phyloP scores from a whole-genome alignment of 192 early-diverging fungal genomes.

The Spizellomyces punctatus region DNA sequence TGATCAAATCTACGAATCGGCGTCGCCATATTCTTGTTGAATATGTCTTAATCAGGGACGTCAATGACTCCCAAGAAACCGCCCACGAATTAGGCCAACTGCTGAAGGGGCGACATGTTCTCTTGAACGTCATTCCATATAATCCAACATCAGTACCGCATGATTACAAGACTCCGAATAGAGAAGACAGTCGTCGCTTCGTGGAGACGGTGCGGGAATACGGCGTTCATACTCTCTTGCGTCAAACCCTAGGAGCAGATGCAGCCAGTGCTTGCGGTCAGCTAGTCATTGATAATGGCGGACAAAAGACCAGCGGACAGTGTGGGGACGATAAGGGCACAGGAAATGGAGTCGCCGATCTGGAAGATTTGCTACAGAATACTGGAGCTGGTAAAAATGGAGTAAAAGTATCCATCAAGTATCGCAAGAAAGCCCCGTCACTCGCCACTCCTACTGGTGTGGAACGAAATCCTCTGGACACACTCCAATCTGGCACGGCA shows the following conservation, averaged over 20 bases:
- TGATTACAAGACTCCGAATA: conserved; percentile 49
- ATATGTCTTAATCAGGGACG: conserved; percentile 53
- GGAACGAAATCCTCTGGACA: too few species aligned
- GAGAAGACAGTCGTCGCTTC: conserved; percentile 28
- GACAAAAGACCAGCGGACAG: conserved; percentile 9
- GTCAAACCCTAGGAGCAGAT: conserved; percentile 59
- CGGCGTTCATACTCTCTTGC: conserved; percentile 45
- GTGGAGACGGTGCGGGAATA: conserved; percentile 45
- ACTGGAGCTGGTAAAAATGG: neutral
- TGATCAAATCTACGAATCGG: conserved; percentile 19
- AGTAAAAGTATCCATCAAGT: too few species aligned
- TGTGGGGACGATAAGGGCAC: conserved; percentile 3
- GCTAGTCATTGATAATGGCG: conserved; percentile 48
- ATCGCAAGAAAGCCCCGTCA: too few species aligned
- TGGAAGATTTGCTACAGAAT: conserved; percentile 32
- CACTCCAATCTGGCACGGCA: too few species aligned
- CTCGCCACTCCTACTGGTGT: too few species aligned
- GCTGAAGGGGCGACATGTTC: conserved; percentile 40
- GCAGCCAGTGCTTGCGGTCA: conserved; percentile 58
- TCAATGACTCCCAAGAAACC: conserved; percentile 49
- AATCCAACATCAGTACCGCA: conserved; percentile 53
- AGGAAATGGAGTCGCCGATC: conserved; percentile 11
- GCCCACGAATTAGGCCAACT: conserved; percentile 54
- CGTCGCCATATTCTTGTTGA: conserved; percentile 52
- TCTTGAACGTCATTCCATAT: conserved; percentile 62